Conservation (phyloP, 768 basidiomycete genomes). For the Hirschioporus abietinus region DNA sequence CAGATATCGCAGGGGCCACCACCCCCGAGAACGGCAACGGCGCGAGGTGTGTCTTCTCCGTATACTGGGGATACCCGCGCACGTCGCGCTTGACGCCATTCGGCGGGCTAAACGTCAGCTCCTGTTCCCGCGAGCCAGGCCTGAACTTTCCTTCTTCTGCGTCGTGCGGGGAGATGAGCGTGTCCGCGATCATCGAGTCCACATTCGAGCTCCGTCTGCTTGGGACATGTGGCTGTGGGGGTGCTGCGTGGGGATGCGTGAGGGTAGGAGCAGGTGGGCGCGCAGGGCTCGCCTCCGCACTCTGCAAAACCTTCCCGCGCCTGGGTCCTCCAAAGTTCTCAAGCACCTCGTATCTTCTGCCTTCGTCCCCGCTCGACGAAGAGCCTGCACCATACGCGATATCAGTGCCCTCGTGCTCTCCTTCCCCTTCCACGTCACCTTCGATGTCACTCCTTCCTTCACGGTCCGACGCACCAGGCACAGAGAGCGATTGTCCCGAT, state of each 20-base stretch:
- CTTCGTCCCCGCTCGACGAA: background rate
- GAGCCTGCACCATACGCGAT: background rate
- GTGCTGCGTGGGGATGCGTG: background rate
- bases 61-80: background rate
- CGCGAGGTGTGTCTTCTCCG: constrained; percentile 10
- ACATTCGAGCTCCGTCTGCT: constrained; percentile 6
- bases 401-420: constrained; percentile 47
- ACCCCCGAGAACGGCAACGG: constrained; percentile 21
- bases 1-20: constrained; percentile 16
- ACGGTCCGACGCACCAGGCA: background rate
- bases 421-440: constrained; percentile 47
- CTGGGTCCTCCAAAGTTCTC: background rate
- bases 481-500: background rate
- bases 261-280: background rate
- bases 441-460: constrained; percentile 41
- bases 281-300: background rate
- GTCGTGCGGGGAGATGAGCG: constrained; percentile 4
- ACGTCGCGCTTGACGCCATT: background rate
- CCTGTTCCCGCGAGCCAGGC: background rate
- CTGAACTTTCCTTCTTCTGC: background rate
- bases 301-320: background rate
- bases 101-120: background rate
- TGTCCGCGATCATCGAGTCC: constrained; percentile 13
- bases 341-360: background rate
- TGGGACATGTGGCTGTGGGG: too few species aligned